Conservation (phyloP, 1,284 basidiomycete genomes). For the Cryptococcus sp. region DNA sequence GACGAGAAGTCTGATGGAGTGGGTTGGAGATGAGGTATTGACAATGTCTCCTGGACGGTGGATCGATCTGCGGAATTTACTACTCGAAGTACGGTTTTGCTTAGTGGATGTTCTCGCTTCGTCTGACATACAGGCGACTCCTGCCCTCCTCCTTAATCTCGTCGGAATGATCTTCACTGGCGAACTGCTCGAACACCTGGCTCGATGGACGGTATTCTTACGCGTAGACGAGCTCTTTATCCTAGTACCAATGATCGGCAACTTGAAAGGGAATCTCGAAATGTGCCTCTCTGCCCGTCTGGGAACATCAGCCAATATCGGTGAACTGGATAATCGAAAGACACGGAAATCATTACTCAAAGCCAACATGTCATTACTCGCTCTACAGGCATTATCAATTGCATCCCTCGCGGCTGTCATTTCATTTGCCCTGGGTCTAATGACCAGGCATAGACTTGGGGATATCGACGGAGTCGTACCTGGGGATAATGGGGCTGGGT, state of each 20-base stretch:
- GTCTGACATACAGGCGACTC: constrained; percentile 42
- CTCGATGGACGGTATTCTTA: constrained; percentile 84
- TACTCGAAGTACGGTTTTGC: constrained; percentile 35
- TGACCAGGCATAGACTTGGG: constrained; percentile 54
- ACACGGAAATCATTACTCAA: constrained; percentile 65
- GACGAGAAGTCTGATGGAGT: not conserved
- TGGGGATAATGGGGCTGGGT: constrained; percentile 22
- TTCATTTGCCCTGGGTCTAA: constrained; percentile 66
- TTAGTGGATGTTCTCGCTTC: not conserved
- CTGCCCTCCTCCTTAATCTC: constrained; percentile 49
- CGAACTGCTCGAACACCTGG: constrained; percentile 77
- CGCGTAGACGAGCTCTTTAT: constrained; percentile 93
- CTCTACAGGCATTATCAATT: constrained; percentile 88
- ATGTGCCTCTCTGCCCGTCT: constrained; percentile 45
- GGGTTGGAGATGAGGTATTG: not conserved
- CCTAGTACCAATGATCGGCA: constrained; percentile 88
- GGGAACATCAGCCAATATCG: constrained; percentile 60
- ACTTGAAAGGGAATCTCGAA: constrained; percentile 91
- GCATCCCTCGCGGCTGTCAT: constrained; percentile 79
- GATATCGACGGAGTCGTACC: constrained; percentile 21
- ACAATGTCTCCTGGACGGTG: not conserved
- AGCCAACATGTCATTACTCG: constrained; percentile 81
- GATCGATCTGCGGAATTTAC: constrained; percentile 29
- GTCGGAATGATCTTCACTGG: constrained; percentile 73
- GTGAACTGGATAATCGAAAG: constrained; percentile 72